These are phyloP conservation scores for Murraya paniculata DNA, from an alignment of 345 rosid genomes.

Conservation along the genomic window DNA sequence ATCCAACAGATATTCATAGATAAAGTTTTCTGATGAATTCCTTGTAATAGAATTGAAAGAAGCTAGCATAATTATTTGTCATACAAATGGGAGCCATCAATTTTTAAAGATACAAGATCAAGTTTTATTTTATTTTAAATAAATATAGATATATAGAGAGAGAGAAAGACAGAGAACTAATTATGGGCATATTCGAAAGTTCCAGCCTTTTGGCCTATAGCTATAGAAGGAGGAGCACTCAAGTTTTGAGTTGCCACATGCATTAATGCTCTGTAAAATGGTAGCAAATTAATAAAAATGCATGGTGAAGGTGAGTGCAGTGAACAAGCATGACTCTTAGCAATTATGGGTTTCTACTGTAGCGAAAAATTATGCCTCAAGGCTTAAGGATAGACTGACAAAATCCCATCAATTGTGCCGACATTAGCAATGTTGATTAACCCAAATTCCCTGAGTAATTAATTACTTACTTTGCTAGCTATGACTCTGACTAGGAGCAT, in stretches of 20 bases:
- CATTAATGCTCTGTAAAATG: too few species aligned
- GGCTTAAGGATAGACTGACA: slow-evolving; percentile 1
- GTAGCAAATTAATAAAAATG: too few species aligned
- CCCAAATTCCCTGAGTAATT: background rate
- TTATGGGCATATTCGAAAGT: background rate
- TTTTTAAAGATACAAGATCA: background rate
- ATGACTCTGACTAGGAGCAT: background rate
- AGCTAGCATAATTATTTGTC: background rate
- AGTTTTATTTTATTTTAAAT: too few species aligned
- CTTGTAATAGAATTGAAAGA: background rate
- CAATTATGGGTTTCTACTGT: background rate
- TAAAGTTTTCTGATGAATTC: background rate
- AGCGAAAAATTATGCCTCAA: background rate
- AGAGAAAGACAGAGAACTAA: background rate
- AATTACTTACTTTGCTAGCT: background rate
- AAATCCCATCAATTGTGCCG: slow-evolving; percentile 19
- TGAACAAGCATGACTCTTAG: background rate
- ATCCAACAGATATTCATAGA: background rate
- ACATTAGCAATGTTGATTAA: slow-evolving; percentile 20
- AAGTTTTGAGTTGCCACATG: background rate
- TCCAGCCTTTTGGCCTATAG: background rate
- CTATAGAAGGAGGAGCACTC: too few species aligned
- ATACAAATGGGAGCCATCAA: background rate
- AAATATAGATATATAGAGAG: too few species aligned
- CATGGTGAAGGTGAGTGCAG: background rate